Evolutionary conservation across 140 eudicot genomes (phyloP).

Genomic region (Ambrosia hybrid): DNA sequence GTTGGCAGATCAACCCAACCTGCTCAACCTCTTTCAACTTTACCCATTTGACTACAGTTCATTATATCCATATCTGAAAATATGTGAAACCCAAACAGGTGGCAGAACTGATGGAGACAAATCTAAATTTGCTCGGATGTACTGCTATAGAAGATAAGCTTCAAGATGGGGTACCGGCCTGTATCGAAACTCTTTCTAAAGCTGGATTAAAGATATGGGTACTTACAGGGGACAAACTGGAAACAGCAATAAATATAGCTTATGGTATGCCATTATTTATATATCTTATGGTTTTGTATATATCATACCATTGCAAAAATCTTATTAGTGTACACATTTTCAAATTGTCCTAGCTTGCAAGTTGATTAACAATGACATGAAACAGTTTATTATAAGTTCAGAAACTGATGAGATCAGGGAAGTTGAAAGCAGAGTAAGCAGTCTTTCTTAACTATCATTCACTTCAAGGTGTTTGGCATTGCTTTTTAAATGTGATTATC

Average conservation of each 20-base stretch:
- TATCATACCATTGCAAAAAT: neutral
- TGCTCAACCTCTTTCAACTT: too few species aligned
- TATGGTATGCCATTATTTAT: conserved; percentile 48
- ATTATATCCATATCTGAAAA: too few species aligned
- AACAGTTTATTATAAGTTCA: conserved; percentile 80
- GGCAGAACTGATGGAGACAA: conserved; percentile 79
- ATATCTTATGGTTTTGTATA: neutral
- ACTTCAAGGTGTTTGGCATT: neutral
- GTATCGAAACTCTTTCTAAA: conserved; percentile 88
- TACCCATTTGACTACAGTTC: too few species aligned
- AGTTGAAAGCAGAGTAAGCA: conserved; percentile 68
- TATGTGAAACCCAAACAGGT: conserved; percentile 51
- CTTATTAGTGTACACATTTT: conserved; percentile 15
- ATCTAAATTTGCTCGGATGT: conserved; percentile 79
- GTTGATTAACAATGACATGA: conserved; percentile 83
- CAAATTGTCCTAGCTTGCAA: conserved; percentile 69
- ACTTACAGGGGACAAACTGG: conserved; percentile 95
- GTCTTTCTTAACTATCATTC: conserved; percentile 7
- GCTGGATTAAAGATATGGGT: conserved; percentile 99
- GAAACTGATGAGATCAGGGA: conserved; percentile 90
- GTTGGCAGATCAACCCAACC: too few species aligned
- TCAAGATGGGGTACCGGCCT: conserved; percentile 96
- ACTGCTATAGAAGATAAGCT: conserved; percentile 99
- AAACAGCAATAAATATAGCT: conserved; percentile 96
- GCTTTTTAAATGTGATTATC: conserved; percentile 1